A percentile compares a stretch with the other conserved stretches of the same genome.
These are phyloP conservation scores for Geranium incanum DNA, from an alignment of 441 rosid genomes.

Conservation along the genomic window DNA sequence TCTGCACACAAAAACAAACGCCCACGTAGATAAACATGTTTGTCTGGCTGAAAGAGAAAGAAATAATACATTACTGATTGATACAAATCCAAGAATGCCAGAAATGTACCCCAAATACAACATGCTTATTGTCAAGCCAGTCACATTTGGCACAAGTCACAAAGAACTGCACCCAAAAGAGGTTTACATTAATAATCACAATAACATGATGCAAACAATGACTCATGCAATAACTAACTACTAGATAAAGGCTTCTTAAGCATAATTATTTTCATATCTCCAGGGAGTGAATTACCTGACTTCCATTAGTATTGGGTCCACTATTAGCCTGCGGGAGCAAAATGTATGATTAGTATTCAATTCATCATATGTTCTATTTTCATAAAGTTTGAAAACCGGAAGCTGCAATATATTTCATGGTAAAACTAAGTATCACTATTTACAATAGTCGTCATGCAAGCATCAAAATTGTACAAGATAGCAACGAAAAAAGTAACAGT, in stretches of 20 bases:
- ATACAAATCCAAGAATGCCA: not conserved
- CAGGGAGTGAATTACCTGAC: slow-evolving; percentile 29
- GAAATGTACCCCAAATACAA: slow-evolving; percentile 79
- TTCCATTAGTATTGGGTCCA: slow-evolving; percentile 76
- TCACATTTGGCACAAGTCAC: slow-evolving; percentile 90
- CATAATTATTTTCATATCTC: not conserved
- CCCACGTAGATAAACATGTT: not conserved
- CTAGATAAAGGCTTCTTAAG: not conserved
- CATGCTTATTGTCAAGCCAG: slow-evolving; percentile 97
- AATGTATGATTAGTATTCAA: not conserved
- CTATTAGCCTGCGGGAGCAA: slow-evolving; percentile 69
- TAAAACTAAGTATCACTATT: not conserved
- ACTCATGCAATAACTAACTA: not conserved
- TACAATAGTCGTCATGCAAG: not conserved
- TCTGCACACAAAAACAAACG: slow-evolving; percentile 28
- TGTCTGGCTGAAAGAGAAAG: not conserved
- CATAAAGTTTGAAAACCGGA: not conserved
- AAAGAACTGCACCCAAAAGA: slow-evolving; percentile 64
- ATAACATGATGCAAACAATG: not conserved
- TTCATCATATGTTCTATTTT: not conserved
- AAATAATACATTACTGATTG: not conserved
- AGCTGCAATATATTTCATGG: not conserved
- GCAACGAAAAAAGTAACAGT: too few relatives aligned
- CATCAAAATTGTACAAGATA: too few relatives aligned
- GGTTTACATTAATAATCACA: not conserved